Base-by-base conservation (phyloP, 2,329 filamentous ascomycete genomes). In the Hypoxylon sp. region DNA sequence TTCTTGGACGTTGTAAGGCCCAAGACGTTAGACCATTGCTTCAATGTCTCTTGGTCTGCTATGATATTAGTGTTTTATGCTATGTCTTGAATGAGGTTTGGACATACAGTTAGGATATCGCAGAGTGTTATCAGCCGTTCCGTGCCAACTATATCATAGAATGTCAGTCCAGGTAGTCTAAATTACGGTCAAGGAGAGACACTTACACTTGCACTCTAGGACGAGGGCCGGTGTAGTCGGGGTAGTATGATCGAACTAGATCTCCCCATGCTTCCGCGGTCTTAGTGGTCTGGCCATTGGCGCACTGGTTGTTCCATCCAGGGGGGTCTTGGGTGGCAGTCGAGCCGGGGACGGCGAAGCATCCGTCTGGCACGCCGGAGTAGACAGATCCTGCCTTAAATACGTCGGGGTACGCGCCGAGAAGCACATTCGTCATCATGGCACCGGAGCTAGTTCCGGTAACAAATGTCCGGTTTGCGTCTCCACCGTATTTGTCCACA, bases 231-330 rank as follows among this genome's bases (percentile, higher is more conserved):
- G 73, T 81, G 73, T 86, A 89, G 35, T 82, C 82, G 0, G 85
- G 84, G 73, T 87, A 87, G 81, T 86, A 87, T 13, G 79, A 76
- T 55, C 75, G 72, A 0, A 81, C 81, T 26, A 79, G 73, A 57
- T 81, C 77, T 14, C 80, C 80, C 83, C 83, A 85, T 51, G 79
- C 74, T 39, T 75, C 60, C 10, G 80, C 80, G 0, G 81, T 82
- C 57, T 80, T 77, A 29, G 80, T 81, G 62, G 81, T 78, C 70
- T 85, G 79, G 5, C 87, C 88, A 29, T 81, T 78, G 1, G 87
- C 81, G 74, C 87, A 90, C 5, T 82, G 81, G 65, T 81, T 83
- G 79, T 88, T 87, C 87, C 87, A 89, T 50, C 78, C 80, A 5
- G 80, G 76, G 5, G 76, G 76, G 39, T 78, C 77, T 8, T 83